Evolutionary conservation across 768 basidiomycete species (phyloP).

Genomic region (Albatrellus ellisii): DNA sequence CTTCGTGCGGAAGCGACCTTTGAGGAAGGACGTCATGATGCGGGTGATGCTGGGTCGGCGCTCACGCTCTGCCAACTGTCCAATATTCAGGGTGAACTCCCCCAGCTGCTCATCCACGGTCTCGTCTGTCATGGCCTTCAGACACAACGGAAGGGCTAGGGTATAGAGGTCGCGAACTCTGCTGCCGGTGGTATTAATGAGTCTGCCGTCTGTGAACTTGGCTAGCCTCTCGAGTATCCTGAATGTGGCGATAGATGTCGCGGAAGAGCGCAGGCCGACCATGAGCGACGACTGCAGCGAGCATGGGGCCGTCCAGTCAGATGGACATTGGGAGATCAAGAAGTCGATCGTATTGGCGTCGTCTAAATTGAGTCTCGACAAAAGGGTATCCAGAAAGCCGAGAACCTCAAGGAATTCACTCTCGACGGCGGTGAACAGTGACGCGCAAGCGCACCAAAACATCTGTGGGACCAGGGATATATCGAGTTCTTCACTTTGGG

Average conservation of each 20-base stretch:
- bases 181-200: constrained; percentile 59
- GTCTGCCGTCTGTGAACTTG: constrained; percentile 41
- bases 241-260: constrained; percentile 54
- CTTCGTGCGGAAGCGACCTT: constrained; percentile 76
- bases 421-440: constrained; percentile 73
- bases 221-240: constrained; percentile 51
- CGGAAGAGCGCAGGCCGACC: constrained; percentile 68
- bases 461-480: constrained; percentile 60
- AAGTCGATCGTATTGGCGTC: constrained; percentile 54
- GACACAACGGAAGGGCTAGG: constrained; percentile 75
- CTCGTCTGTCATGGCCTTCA: constrained; percentile 65
- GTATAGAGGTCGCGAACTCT: constrained; percentile 78
- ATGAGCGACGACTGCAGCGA: constrained; percentile 62
- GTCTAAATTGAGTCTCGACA: constrained; percentile 59
- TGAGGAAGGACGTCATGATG: constrained; percentile 83
- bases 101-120: constrained; percentile 43
- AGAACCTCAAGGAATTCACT: constrained; percentile 62
- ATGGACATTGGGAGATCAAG: constrained; percentile 54
- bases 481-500: constrained; percentile 42
- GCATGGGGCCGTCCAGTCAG: constrained; percentile 52
- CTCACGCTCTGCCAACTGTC: constrained; percentile 56
- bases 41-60: constrained; percentile 69
- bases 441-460: constrained; percentile 79
- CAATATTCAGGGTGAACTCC: constrained; percentile 62
- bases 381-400: constrained; percentile 47